Evolutionary conservation across 2,329 filamentous ascomycete genomes (phyloP), one percentile per base, ranked within the genome.

Genomic region (Paecilomyces sp.): DNA sequence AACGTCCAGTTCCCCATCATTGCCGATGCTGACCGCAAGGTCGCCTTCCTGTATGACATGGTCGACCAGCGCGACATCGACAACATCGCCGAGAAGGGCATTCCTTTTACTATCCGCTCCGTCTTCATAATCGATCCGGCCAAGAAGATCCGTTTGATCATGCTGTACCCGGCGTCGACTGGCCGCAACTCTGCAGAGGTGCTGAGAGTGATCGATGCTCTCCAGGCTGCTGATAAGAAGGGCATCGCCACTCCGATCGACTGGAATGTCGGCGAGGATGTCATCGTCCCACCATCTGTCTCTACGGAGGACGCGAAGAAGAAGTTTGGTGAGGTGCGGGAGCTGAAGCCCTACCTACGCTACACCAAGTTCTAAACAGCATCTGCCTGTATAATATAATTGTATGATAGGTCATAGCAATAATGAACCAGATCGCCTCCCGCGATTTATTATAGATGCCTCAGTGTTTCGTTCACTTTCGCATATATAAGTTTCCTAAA

Each of bases 111-210:
- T 68, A 96, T 97, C 79, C 91, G 92, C 71, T 91, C 89, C 68
- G 92, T 96, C 73, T 96, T 95, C 83, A 83, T 96, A 79, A 94
- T 96, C 76, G 92, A 96, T 81, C 92, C 92, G 65, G 86, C 85
- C 78, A 96, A 96, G 87, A 93, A 88, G 77, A 94, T 96, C 79
- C 88, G 92, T 69, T 86, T 92, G 74, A 95, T 91, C 75, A 89
- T 96, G 81, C 88, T 90, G 72, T 97, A 96, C 82, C 92, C 92
- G 52, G 92, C 92, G 62, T 92, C 89, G 60, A 95, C 91, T 53
- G 92, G 92, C 77, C 87, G 89, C 73, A 92, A 92, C 83, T 86
- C 88, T 63, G 82, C 85, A 66, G 89, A 92, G 82, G 87, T 92
- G 57, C 85, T 92, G 68, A 87, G 89, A 70, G 87, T 91, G 66